A percentile compares a stretch with the other conserved stretches of the same genome.
These are phyloP conservation scores for Zangia roseola DNA, from an alignment of 768 basidiomycete genomes.

Conservation along the genomic window DNA sequence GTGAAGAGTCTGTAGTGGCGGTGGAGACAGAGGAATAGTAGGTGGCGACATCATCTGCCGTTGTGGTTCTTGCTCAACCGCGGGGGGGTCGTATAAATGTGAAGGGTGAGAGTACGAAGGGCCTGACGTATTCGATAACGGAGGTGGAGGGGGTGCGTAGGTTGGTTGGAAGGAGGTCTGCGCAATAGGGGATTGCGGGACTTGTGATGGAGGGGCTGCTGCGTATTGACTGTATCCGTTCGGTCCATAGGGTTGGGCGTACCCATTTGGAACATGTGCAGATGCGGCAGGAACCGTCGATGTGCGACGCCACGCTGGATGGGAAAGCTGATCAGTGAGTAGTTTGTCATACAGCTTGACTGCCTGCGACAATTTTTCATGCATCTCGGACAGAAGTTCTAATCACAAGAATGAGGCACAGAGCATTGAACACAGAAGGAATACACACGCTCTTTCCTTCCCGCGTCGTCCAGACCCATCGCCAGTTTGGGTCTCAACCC, in stretches of 20 bases:
- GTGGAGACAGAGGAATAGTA: background rate
- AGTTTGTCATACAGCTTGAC: slow-evolving; percentile 90
- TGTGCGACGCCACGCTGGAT: slow-evolving; percentile 58
- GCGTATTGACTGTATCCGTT: slow-evolving; percentile 35
- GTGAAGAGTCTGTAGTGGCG: slow-evolving; percentile 13
- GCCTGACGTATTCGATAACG: slow-evolving; percentile 11
- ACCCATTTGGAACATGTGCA: slow-evolving; percentile 27
- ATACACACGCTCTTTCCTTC: slow-evolving; percentile 77
- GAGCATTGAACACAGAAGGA: slow-evolving; percentile 5
- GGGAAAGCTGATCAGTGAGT: slow-evolving; percentile 78
- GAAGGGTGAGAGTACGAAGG: slow-evolving; percentile 16
- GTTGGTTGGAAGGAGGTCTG: slow-evolving; percentile 31
- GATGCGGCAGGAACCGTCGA: slow-evolving; percentile 29
- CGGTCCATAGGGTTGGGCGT: slow-evolving; percentile 26
- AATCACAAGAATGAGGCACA: background rate
- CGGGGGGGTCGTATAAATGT: slow-evolving; percentile 9
- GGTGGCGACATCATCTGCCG: slow-evolving; percentile 15
- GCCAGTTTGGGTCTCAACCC: slow-evolving; percentile 78
- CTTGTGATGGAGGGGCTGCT: slow-evolving; percentile 24
- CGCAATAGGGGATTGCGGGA: slow-evolving; percentile 24
- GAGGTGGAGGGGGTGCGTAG: slow-evolving; percentile 24
- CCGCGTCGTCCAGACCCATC: slow-evolving; percentile 79
- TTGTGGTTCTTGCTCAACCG: slow-evolving; percentile 12
- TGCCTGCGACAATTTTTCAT: slow-evolving; percentile 88
- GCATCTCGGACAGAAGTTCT: slow-evolving; percentile 93